Evolutionary conservation across 345 rosid species (phyloP).

Genomic region (Eucalyptus regnans): DNA sequence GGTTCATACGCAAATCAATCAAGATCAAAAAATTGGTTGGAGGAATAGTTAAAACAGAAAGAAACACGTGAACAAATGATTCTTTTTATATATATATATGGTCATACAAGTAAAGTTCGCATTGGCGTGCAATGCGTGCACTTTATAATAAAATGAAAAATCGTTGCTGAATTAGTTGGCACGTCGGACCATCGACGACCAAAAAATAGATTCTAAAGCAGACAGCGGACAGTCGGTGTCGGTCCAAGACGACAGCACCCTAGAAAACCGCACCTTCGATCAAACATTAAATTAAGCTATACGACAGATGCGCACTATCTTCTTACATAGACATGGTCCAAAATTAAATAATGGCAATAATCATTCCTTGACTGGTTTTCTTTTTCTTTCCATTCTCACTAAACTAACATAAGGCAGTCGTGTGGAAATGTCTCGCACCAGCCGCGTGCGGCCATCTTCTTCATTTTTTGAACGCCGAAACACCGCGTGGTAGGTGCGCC

Average conservation of each 20-base stretch:
- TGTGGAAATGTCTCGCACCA: not conserved
- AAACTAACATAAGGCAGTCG: not conserved
- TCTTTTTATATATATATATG: not conserved
- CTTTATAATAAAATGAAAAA: not conserved
- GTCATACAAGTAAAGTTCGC: not conserved
- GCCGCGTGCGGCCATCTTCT: not conserved
- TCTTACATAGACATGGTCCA: not conserved
- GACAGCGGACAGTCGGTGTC: not conserved
- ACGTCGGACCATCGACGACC: not conserved
- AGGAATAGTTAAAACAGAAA: not conserved
- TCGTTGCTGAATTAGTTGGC: not conserved
- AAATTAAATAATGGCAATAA: not conserved
- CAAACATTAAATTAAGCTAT: not conserved
- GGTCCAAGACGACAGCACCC: not conserved
- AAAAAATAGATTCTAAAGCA: not conserved
- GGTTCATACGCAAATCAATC: not conserved
- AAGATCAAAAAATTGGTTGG: not conserved
- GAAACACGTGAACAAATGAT: not conserved
- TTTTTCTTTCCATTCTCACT: not conserved
- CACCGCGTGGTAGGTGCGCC: not conserved
- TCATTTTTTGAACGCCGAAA: not conserved
- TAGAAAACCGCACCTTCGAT: not conserved
- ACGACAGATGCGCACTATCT: not conserved
- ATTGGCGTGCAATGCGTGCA: not conserved
- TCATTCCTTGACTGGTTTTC: not conserved